Conservation (phyloP, 352 stramenopile species). For the Phytophthora agathidicida region DNA sequence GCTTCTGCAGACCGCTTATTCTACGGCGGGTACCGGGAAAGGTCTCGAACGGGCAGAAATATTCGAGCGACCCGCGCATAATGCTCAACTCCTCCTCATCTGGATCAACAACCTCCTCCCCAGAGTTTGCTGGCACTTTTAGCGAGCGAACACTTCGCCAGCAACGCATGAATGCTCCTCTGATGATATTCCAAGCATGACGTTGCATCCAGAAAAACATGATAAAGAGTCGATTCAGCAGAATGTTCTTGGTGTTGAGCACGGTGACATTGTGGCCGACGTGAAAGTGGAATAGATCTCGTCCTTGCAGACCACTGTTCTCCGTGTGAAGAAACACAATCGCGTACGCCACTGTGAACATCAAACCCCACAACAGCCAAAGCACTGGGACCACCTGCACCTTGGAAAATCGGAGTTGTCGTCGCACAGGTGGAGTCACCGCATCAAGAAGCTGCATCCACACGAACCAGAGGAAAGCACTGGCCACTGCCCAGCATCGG, state of each 20-base stretch:
- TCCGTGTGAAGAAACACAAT: slow-evolving; percentile 34
- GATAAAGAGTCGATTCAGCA: slow-evolving; percentile 52
- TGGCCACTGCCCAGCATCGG: slow-evolving; percentile 29
- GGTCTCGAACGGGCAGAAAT: slow-evolving; percentile 55
- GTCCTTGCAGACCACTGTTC: slow-evolving; percentile 29
- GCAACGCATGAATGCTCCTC: slow-evolving; percentile 17
- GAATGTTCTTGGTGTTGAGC: slow-evolving; percentile 42
- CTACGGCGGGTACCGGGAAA: slow-evolving; percentile 30
- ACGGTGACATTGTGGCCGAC: slow-evolving; percentile 28
- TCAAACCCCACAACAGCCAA: slow-evolving; percentile 12
- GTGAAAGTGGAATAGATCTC: slow-evolving; percentile 29
- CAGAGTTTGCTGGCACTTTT: not conserved
- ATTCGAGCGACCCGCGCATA: slow-evolving; percentile 47
- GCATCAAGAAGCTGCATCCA: slow-evolving; percentile 37
- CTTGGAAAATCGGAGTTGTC: slow-evolving; percentile 27
- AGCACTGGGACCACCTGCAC: slow-evolving; percentile 27
- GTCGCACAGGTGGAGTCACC: slow-evolving; percentile 29
- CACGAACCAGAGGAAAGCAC: slow-evolving; percentile 38
- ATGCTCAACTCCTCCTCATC: slow-evolving; percentile 44
- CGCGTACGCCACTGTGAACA: slow-evolving; percentile 33
- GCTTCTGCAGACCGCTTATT: not conserved
- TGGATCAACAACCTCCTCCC: not conserved
- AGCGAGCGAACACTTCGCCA: not conserved
- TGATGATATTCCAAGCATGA: slow-evolving; percentile 39
- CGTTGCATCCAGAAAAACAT: slow-evolving; percentile 50